Conservation (phyloP, 1,139 yeast species). For the Geotrichum fermentans region DNA sequence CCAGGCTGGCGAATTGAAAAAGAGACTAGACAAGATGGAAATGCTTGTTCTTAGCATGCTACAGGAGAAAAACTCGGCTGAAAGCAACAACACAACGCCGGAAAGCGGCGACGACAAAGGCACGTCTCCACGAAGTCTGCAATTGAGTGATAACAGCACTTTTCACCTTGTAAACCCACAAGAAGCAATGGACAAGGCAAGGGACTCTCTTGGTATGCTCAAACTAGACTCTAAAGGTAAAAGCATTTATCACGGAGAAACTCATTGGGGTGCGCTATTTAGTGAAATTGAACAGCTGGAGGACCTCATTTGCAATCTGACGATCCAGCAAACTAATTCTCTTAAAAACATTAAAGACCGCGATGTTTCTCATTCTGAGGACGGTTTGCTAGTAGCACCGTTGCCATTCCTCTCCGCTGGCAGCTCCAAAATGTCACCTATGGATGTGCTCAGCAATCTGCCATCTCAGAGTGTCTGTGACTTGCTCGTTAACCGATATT, state of each 20-base stretch:
- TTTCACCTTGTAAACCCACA: not conserved
- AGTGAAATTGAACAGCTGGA: conserved; percentile 29
- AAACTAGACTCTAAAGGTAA: conserved; percentile 36
- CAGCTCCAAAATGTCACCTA: conserved; percentile 10
- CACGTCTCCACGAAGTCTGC: not conserved
- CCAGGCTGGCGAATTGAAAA: conserved; percentile 12
- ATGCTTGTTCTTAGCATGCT: conserved; percentile 18
- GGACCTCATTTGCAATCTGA: conserved; percentile 10
- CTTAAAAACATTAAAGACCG: not conserved
- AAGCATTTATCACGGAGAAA: conserved; percentile 37
- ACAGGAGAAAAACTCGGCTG: conserved; percentile 8
- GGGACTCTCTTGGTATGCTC: conserved; percentile 37
- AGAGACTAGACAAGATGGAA: conserved; percentile 18
- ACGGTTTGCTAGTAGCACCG: not conserved
- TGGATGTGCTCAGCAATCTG: conserved; percentile 29
- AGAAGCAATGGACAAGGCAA: conserved; percentile 20
- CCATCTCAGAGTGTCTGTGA: conserved; percentile 32
- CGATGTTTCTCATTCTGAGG: not conserved
- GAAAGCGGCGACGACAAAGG: not conserved
- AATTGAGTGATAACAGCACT: not conserved
- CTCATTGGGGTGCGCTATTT: conserved; percentile 37
- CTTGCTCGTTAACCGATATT: conserved; percentile 32
- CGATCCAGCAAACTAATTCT: not conserved
- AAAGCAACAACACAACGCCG: conserved; percentile 2
- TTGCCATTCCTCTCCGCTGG: conserved; percentile 16